These are phyloP conservation scores for Tephrocybe rancida DNA, from an alignment of 768 basidiomycete species.

Conservation along the genomic window DNA sequence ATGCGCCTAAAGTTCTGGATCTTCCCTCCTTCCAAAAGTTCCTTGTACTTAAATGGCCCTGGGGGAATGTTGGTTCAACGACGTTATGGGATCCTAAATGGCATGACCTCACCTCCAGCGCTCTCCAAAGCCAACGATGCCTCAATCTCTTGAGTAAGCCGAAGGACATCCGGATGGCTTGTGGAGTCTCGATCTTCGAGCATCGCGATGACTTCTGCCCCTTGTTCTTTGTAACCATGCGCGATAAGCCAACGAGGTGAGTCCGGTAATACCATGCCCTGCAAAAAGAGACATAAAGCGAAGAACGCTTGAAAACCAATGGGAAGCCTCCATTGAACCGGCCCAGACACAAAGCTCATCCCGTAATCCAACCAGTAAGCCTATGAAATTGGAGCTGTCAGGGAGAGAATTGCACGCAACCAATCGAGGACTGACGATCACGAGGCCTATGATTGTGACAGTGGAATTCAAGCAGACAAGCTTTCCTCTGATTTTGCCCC, in stretches of 20 bases:
- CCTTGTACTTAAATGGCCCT: conserved; percentile 37
- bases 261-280: conserved; percentile 36
- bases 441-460: conserved; percentile 39
- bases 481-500: conserved; percentile 34
- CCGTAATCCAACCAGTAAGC: conserved; percentile 41
- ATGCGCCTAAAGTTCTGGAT: conserved; percentile 40
- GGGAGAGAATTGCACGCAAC: too few species aligned
- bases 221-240: conserved; percentile 36
- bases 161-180: conserved; percentile 34
- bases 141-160: conserved; percentile 37
- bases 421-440: conserved; percentile 29
- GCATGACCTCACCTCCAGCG: conserved; percentile 29
- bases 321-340: conserved; percentile 28
- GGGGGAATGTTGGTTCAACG: neutral
- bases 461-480: conserved; percentile 39
- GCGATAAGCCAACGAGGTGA: conserved; percentile 43
- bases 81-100: neutral
- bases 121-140: conserved; percentile 36
- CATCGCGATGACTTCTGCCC: conserved; percentile 33
- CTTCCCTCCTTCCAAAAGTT: conserved; percentile 36
- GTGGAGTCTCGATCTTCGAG: conserved; percentile 32
- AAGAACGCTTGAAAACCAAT: conserved; percentile 42
- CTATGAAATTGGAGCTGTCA: too few species aligned
- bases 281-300: conserved; percentile 36
- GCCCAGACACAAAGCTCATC: conserved; percentile 35